Base-by-base conservation (phyloP, 495 filamentous ascomycete genomes). In the Endocarpon pusillum region DNA sequence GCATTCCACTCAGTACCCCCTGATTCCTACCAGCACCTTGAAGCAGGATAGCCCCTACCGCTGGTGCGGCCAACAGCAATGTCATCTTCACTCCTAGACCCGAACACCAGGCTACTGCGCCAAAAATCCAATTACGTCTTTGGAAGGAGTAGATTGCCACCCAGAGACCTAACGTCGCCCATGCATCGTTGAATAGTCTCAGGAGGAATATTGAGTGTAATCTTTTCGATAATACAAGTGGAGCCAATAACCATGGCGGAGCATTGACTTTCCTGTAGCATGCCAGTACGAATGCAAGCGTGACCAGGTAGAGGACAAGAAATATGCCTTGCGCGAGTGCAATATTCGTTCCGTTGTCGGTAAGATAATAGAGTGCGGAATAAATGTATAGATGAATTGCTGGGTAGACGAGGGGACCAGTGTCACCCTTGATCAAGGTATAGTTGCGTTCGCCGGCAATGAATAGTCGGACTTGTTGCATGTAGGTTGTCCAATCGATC, bases 401-500 rank as follows among this genome's bases (percentile, higher is more conserved):
- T 16, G 87, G 86, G 58, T 96, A 97, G 35, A 94, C 87, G 35
- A 94, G 66, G 9, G 86, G 86, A 3, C 89, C 89, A 0, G 89
- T 97, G 31, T 74, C 77, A 38, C 89, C 89, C 52, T 78, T 71
- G 51, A 97, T 83, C 8, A 69, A 57, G 21, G 71, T 69, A 50
- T 97, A 97, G 53, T 96, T 78, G 48, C 78, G 73, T 61, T 94
- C 87, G 30, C 89, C 89, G 4, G 67, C 59, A 19, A 82, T 48
- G 45, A 78, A 89, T 21, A 85, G 77, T 18, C 68, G 54, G 34
- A 94, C 59, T 44, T 97, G 89, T 44, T 94, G 67, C 86, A 96
- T 96, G 53, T 97, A 97, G 1, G 87, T 83, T 34, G 62, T 67
- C 89, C 89, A 97, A 56, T 97, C 89, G 47, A 97, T 97, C 52